Percentiles rank a stretch among this genome's conserved stretches.
These are phyloP conservation scores for Cutaneotrichosporon sp. DNA, from an alignment of 1,284 basidiomycete species.

Conservation along the genomic window DNA sequence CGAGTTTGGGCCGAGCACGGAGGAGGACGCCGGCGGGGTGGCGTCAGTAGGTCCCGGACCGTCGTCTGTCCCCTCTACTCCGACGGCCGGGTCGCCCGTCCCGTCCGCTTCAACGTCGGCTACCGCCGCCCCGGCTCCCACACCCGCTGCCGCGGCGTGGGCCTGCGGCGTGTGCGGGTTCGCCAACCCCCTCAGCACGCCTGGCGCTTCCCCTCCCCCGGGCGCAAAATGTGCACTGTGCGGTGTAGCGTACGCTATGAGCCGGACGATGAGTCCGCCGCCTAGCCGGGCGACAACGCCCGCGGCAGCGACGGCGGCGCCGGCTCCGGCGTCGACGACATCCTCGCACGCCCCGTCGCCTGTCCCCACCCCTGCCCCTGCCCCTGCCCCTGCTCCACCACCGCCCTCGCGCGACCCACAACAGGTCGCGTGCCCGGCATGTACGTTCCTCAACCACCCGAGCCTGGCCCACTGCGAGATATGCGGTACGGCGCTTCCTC, in stretches of 20 bases:
- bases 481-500: conserved; percentile 64
- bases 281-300: conserved; percentile 10
- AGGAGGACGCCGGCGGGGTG: too few relatives aligned
- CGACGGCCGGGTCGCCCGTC: too few relatives aligned
- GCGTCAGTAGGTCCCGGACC: too few relatives aligned
- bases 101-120: too few relatives aligned
- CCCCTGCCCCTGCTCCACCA: background rate
- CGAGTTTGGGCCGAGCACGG: background rate
- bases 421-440: conserved; percentile 67
- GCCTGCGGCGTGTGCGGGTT: conserved; percentile 79
- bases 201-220: conserved; percentile 29
- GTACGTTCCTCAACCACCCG: conserved; percentile 87
- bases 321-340: background rate
- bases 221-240: conserved; percentile 65
- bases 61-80: too few relatives aligned
- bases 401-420: too few relatives aligned
- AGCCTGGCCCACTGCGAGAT: conserved; percentile 77
- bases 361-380: background rate
- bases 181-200: conserved; percentile 61
- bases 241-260: conserved; percentile 50
- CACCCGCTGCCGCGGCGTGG: conserved; percentile 52
- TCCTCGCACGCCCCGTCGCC: background rate
- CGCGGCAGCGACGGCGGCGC: background rate
- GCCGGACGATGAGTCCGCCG: conserved; percentile 7
- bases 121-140: background rate